phyloP scores from a whole-genome alignment of 1,139 yeast species.

The Magnusiomyces magnusii region DNA sequence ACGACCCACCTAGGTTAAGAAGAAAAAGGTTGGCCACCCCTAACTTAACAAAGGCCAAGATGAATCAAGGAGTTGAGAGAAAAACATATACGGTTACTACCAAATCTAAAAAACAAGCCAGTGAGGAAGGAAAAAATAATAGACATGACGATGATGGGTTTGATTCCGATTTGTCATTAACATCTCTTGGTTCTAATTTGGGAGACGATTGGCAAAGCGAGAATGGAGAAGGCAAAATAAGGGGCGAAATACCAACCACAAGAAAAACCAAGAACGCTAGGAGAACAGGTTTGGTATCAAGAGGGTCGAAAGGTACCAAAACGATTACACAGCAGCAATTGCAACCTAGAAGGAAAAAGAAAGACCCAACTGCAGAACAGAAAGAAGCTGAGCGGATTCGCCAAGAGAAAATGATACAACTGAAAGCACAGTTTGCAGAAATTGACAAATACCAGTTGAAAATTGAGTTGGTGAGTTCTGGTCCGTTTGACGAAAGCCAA shows the following conservation, averaged over 20 bases:
- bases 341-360: neutral
- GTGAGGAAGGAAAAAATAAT: too few species aligned
- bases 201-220: too few species aligned
- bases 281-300: neutral
- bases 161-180: too few species aligned
- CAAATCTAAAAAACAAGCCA: too few species aligned
- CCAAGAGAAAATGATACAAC: neutral
- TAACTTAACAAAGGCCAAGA: too few species aligned
- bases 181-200: too few species aligned
- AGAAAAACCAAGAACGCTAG: too few species aligned
- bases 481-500: neutral
- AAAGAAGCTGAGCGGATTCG: neutral
- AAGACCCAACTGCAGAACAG: neutral
- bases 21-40: too few species aligned
- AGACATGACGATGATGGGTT: too few species aligned
- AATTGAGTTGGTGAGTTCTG: constrained; percentile 2
- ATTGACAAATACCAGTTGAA: constrained; percentile 14
- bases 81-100: neutral
- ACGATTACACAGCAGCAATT: neutral
- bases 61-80: too few species aligned
- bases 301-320: neutral
- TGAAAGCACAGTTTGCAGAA: constrained; percentile 12
- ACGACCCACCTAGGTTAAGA: neutral
- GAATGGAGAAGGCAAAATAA: too few species aligned
- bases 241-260: too few species aligned